Evolutionary conservation across 2,329 filamentous ascomycete species (phyloP).

Genomic region (Fusarium graminum): DNA sequence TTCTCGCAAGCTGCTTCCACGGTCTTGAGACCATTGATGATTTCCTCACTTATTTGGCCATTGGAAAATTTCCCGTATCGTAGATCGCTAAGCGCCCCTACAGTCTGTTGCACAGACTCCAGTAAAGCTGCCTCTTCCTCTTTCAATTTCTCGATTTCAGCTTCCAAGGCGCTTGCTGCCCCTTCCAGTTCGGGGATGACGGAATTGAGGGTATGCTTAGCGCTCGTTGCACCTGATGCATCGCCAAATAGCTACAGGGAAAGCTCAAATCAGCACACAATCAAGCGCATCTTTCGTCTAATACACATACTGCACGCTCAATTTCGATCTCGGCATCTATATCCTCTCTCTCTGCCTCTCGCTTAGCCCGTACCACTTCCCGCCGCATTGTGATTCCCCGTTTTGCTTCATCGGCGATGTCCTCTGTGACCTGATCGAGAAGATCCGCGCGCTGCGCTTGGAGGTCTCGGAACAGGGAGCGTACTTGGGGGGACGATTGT

Average conservation of each 20-base stretch:
- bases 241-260: constrained; percentile 69
- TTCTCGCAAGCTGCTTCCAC: constrained; percentile 71
- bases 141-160: constrained; percentile 75
- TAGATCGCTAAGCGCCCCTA: constrained; percentile 83
- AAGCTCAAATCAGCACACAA: background rate
- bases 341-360: constrained; percentile 66
- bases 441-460: constrained; percentile 78
- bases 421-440: constrained; percentile 74
- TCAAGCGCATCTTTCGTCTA: too few species aligned
- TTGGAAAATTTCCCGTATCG: constrained; percentile 82
- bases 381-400: constrained; percentile 70
- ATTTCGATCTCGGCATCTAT: constrained; percentile 74
- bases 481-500: constrained; percentile 75
- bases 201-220: constrained; percentile 71
- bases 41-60: constrained; percentile 71
- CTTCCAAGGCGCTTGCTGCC: constrained; percentile 74
- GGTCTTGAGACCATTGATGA: constrained; percentile 72
- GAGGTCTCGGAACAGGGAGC: constrained; percentile 81
- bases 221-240: constrained; percentile 58
- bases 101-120: constrained; percentile 71
- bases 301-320: constrained; percentile 64
- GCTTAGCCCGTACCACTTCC: constrained; percentile 67
- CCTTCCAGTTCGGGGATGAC: constrained; percentile 77
- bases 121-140: constrained; percentile 72
- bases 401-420: constrained; percentile 74